Conservation (phyloP, 768 basidiomycete species). For the Lentinula aciculospora region DNA sequence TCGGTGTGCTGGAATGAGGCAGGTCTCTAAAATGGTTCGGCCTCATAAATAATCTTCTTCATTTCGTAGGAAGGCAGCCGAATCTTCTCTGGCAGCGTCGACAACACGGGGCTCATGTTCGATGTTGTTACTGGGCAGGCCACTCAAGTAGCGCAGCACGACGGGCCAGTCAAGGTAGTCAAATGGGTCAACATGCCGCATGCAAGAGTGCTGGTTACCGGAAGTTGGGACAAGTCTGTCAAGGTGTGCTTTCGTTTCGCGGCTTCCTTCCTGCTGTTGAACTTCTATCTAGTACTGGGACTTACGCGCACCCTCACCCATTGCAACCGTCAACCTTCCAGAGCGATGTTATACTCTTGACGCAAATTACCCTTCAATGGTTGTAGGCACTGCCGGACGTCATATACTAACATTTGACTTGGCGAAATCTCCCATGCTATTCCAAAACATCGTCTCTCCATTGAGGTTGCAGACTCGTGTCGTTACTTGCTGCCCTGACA, state of each 20-base stretch:
- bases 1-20: conserved; percentile 91
- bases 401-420: conserved; percentile 63
- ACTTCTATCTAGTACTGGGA: conserved; percentile 78
- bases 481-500: conserved; percentile 72
- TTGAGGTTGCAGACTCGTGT: conserved; percentile 92
- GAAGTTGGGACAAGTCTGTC: conserved; percentile 97
- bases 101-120: conserved; percentile 93
- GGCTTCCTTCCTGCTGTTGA: not conserved
- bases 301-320: conserved; percentile 63
- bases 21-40: conserved; percentile 13
- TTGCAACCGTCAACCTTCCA: conserved; percentile 74
- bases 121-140: conserved; percentile 84
- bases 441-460: conserved; percentile 76
- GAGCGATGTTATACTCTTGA: conserved; percentile 90
- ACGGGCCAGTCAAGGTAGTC: conserved; percentile 80
- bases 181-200: conserved; percentile 71
- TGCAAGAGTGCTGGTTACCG: conserved; percentile 81
- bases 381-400: conserved; percentile 91
- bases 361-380: conserved; percentile 74
- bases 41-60: not conserved
- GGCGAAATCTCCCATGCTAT: conserved; percentile 71
- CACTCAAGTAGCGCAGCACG: conserved; percentile 84
- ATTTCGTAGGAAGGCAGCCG: conserved; percentile 76
- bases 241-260: conserved; percentile 51
- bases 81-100: conserved; percentile 87